phyloP scores from a whole-genome alignment of 139 green algal species.

The Closterium sp. region DNA sequence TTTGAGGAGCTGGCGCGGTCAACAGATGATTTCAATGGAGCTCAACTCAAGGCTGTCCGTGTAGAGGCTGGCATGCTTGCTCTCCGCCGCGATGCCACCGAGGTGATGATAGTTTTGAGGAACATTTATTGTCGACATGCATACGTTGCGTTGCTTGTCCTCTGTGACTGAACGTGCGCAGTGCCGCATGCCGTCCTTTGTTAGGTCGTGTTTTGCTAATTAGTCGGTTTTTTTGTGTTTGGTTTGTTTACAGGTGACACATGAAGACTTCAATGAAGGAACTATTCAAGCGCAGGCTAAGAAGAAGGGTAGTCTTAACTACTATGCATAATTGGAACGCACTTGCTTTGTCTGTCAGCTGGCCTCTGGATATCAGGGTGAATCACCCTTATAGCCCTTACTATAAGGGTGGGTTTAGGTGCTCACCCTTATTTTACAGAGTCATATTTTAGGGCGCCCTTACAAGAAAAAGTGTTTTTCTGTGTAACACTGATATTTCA shows the following conservation, averaged over 20 bases:
- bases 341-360: too few species aligned
- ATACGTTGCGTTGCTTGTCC: background rate
- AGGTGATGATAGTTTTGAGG: slow-evolving; percentile 53
- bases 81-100: slow-evolving; percentile 85
- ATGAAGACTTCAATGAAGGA: slow-evolving; percentile 99
- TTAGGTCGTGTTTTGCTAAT: background rate
- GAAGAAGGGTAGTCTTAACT: slow-evolving; percentile 97
- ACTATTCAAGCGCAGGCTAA: slow-evolving; percentile 97
- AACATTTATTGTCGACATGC: too few species aligned
- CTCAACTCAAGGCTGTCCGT: slow-evolving; percentile 88
- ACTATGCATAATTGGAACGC: slow-evolving; percentile 69
- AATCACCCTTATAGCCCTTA: too few species aligned
- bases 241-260: slow-evolving; percentile 64
- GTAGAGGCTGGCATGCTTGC: slow-evolving; percentile 99
- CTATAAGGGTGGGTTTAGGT: too few species aligned
- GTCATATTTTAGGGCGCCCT: too few species aligned
- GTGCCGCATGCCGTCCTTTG: background rate
- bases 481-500: too few species aligned
- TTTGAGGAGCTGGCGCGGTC: slow-evolving; percentile 98
- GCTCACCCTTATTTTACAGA: too few species aligned
- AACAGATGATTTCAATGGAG: slow-evolving; percentile 99
- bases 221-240: background rate
- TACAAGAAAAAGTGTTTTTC: too few species aligned
- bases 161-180: background rate
- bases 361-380: too few species aligned